Conservation (phyloP, 2,329 filamentous ascomycete genomes). For the Trichoderma koningiopsis region DNA sequence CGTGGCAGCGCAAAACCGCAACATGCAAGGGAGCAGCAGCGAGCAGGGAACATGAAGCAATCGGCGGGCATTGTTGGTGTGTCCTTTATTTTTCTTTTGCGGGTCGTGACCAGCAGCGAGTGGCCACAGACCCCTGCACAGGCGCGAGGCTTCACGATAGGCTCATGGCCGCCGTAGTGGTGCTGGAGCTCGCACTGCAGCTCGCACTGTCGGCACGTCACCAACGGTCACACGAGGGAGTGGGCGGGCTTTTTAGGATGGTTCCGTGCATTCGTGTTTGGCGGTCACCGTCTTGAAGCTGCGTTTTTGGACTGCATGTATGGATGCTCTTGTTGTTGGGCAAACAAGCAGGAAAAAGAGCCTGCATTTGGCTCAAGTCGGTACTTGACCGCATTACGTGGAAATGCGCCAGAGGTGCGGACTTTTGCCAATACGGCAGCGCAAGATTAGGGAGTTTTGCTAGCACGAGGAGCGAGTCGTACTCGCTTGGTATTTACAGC, state of each 20-base stretch:
- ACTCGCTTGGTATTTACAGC: background rate
- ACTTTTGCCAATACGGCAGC: background rate
- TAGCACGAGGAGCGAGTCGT: background rate
- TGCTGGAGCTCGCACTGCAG: background rate
- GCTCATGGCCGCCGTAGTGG: slow-evolving; percentile 31
- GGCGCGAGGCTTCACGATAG: slow-evolving; percentile 39
- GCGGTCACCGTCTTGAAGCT: background rate
- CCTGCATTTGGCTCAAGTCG: too few relatives aligned
- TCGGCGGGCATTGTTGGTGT: slow-evolving; percentile 16
- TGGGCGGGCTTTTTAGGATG: background rate
- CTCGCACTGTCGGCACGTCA: slow-evolving; percentile 25
- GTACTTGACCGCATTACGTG: background rate
- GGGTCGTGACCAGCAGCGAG: slow-evolving; percentile 16
- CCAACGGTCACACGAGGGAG: slow-evolving; percentile 16
- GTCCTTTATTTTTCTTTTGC: background rate
- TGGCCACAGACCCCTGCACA: slow-evolving; percentile 32
- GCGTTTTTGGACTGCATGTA: background rate
- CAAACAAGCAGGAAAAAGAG: background rate
- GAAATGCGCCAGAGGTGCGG: background rate
- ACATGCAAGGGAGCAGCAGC: background rate
- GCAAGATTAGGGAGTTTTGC: background rate
- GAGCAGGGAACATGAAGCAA: background rate
- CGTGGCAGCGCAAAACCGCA: background rate
- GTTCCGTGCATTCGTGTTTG: background rate
- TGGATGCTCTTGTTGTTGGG: background rate